Conservation (phyloP, 1,139 yeast genomes). For the Candida frijolesensis region DNA sequence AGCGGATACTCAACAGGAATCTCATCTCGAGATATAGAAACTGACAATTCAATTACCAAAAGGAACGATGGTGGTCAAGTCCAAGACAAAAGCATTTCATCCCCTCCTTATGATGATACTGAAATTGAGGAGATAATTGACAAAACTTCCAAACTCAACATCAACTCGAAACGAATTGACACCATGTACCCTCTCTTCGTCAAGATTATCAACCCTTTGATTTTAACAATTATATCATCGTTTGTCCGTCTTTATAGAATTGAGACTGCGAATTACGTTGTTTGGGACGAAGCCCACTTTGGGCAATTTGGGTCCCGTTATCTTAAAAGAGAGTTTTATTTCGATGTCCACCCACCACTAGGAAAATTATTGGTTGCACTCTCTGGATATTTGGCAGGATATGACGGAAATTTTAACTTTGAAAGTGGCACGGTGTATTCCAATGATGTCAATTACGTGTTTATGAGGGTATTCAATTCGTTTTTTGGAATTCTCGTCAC, state of each 20-base stretch:
- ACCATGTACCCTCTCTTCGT: constrained; percentile 17
- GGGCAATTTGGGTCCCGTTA: constrained; percentile 68
- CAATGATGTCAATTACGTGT: constrained; percentile 50
- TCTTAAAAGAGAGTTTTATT: constrained; percentile 65
- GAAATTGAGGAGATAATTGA: constrained; percentile 30
- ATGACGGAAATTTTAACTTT: constrained; percentile 65
- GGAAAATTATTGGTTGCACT: constrained; percentile 73
- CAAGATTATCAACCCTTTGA: constrained; percentile 31
- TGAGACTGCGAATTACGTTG: constrained; percentile 63
- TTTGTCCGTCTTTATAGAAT: constrained; percentile 70
- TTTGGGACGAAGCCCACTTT: constrained; percentile 97
- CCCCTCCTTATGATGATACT: constrained; percentile 13
- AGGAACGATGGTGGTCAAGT: not conserved
- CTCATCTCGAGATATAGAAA: not conserved
- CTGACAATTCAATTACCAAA: not conserved
- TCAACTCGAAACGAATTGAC: constrained; percentile 13
- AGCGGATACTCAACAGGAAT: not conserved
- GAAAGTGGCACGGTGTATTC: constrained; percentile 65
- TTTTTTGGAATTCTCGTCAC: constrained; percentile 62
- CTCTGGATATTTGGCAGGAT: constrained; percentile 68
- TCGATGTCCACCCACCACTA: constrained; percentile 80
- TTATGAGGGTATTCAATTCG: constrained; percentile 71
- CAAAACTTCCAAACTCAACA: constrained; percentile 28
- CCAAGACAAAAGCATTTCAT: not conserved
- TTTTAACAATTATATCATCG: constrained; percentile 60